phyloP scores from a whole-genome alignment of 2,329 filamentous ascomycete genomes.

The Talaromyces sp. region DNA sequence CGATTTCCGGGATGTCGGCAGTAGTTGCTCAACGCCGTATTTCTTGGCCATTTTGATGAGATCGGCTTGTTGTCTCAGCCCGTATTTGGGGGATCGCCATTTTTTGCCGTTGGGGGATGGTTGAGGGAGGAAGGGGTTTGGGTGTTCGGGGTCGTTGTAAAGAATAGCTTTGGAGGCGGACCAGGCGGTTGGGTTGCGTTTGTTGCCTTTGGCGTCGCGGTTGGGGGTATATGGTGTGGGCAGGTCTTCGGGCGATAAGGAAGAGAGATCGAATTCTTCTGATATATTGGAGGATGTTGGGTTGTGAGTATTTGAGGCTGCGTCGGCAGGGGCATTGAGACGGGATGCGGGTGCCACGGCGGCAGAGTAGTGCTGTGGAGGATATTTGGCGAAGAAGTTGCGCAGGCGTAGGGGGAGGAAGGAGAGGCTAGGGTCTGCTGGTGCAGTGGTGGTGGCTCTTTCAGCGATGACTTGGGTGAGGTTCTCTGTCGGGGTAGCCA shows the following conservation, averaged over 20 bases:
- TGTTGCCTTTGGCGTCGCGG: constrained; percentile 41
- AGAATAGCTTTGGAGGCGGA: constrained; percentile 35
- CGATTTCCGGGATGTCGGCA: constrained; percentile 74
- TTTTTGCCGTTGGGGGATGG: constrained; percentile 34
- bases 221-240: constrained; percentile 42
- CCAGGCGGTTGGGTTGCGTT: constrained; percentile 31
- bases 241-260: constrained; percentile 19
- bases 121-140: constrained; percentile 76
- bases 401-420: constrained; percentile 70
- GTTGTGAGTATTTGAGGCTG: constrained; percentile 25
- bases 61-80: constrained; percentile 82
- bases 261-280: constrained; percentile 18
- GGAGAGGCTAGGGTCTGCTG: constrained; percentile 17
- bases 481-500: neutral
- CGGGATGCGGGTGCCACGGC: constrained; percentile 25
- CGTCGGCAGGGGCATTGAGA: constrained; percentile 24
- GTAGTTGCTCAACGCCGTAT: constrained; percentile 74
- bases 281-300: neutral
- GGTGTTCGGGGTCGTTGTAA: constrained; percentile 48
- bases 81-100: constrained; percentile 81
- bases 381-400: constrained; percentile 86
- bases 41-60: constrained; percentile 79
- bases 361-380: constrained; percentile 58
- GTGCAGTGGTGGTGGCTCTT: neutral
- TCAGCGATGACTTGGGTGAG: neutral